phyloP scores from a whole-genome alignment of 768 basidiomycete species.

The Hygrocybe punicea region DNA sequence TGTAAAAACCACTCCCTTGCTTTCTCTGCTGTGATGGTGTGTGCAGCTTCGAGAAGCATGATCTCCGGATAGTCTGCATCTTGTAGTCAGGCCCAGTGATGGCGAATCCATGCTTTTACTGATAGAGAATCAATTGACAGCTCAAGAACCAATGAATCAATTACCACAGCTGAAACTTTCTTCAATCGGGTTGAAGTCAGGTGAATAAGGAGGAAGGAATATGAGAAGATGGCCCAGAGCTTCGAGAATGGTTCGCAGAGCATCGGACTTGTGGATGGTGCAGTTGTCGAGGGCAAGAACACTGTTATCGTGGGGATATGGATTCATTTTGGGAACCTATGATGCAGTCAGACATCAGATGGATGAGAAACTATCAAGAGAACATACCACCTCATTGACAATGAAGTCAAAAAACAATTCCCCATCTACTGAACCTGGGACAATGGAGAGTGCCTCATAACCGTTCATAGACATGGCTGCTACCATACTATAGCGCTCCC shows the following conservation, averaged over 20 bases:
- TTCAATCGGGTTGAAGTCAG: constrained; percentile 37
- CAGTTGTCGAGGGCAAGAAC: constrained; percentile 33
- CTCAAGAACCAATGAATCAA: background rate
- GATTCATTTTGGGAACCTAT: constrained; percentile 26
- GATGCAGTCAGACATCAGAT: background rate
- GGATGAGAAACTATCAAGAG: background rate
- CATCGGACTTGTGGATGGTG: constrained; percentile 25
- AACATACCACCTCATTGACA: constrained; percentile 24
- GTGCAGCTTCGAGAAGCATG: no score
- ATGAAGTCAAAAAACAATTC: constrained; percentile 32
- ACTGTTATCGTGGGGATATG: constrained; percentile 22
- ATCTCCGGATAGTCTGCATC: no score
- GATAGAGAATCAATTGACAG: no score
- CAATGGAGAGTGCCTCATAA: constrained; percentile 21
- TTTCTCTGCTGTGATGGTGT: no score
- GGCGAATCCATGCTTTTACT: no score
- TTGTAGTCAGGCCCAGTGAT: no score
- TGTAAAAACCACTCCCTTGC: no score
- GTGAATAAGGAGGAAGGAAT: constrained; percentile 30
- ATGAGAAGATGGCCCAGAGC: constrained; percentile 11
- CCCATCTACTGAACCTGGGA: constrained; percentile 28
- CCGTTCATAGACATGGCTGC: constrained; percentile 28
- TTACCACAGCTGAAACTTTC: constrained; percentile 14
- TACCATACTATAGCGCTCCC: constrained; percentile 23
- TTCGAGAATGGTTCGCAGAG: constrained; percentile 22